phyloP scores from a whole-genome alignment of 1,284 basidiomycete genomes.

The Cutaneotrichosporon daszewskae region DNA sequence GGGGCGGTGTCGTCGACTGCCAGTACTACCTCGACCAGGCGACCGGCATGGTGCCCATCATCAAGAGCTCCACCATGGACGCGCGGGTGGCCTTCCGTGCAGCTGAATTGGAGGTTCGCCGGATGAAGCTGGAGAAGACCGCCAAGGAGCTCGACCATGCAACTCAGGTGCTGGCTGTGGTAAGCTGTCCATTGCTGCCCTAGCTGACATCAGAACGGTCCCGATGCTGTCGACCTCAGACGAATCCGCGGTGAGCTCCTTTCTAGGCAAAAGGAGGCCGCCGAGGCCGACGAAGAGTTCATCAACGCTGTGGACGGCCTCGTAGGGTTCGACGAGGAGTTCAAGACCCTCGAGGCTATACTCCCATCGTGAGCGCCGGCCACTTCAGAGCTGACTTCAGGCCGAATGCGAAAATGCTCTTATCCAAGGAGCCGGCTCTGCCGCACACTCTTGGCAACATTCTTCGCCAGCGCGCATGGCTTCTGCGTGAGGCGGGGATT shows the following conservation, averaged over 20 bases:
- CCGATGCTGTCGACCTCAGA: constrained; percentile 59
- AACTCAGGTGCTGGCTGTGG: constrained; percentile 31
- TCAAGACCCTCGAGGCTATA: constrained; percentile 29
- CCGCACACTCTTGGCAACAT: constrained; percentile 63
- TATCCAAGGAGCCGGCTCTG: constrained; percentile 59
- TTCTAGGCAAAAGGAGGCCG: constrained; percentile 51
- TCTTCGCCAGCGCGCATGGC: constrained; percentile 70
- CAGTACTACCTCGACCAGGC: constrained; percentile 75
- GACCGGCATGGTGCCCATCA: constrained; percentile 58
- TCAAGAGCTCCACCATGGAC: constrained; percentile 61
- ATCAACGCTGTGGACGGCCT: constrained; percentile 32
- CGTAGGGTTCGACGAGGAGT: constrained; percentile 31
- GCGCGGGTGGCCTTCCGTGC: constrained; percentile 61
- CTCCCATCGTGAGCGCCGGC: constrained; percentile 32
- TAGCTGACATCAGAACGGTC: constrained; percentile 37
- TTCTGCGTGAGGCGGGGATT: constrained; percentile 59
- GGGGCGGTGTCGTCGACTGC: constrained; percentile 73
- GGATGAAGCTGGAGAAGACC: constrained; percentile 57
- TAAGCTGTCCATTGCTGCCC: constrained; percentile 13
- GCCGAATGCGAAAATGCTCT: too few relatives aligned
- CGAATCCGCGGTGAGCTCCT: constrained; percentile 55
- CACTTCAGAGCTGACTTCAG: too few relatives aligned
- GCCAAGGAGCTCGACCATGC: constrained; percentile 56
- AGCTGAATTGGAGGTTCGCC: constrained; percentile 63
- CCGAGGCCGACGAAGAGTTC: constrained; percentile 51